A percentile compares a stretch with the other conserved stretches of the same genome.
These are phyloP conservation scores for Boletellus deceptivus DNA, from an alignment of 1,284 basidiomycete species.

Conservation along the genomic window DNA sequence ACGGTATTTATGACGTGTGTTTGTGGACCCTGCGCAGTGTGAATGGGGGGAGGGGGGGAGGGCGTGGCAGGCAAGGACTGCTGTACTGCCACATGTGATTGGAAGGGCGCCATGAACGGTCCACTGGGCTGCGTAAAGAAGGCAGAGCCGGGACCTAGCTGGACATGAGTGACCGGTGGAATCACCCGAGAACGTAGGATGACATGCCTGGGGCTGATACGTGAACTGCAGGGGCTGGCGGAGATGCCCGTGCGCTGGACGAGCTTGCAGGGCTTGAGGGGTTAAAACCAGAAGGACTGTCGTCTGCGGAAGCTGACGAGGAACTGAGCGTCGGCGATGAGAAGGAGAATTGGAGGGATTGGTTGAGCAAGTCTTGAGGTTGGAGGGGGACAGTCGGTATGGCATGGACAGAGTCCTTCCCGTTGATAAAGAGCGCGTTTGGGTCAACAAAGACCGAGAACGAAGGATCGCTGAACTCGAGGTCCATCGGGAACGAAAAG, in stretches of 20 bases:
- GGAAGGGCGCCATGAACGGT: slow-evolving; percentile 31
- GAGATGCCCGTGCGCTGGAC: slow-evolving; percentile 20
- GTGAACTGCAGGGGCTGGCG: slow-evolving; percentile 5
- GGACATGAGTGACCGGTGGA: neutral
- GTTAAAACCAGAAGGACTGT: slow-evolving; percentile 20
- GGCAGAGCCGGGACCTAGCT: slow-evolving; percentile 17
- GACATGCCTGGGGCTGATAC: slow-evolving; percentile 16
- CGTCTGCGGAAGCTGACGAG: slow-evolving; percentile 31
- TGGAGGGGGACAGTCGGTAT: slow-evolving; percentile 23
- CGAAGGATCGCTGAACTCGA: slow-evolving; percentile 46
- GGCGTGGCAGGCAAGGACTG: slow-evolving; percentile 35
- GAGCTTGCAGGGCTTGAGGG: slow-evolving; percentile 24
- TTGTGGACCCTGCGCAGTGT: slow-evolving; percentile 23
- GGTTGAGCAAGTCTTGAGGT: slow-evolving; percentile 33
- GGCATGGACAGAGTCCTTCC: slow-evolving; percentile 16
- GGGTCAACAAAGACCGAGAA: slow-evolving; percentile 60
- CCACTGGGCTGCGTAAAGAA: slow-evolving; percentile 26
- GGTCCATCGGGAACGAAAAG: slow-evolving; percentile 41
- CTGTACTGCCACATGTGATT: slow-evolving; percentile 16
- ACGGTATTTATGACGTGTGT: slow-evolving; percentile 27
- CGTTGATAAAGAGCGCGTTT: slow-evolving; percentile 52
- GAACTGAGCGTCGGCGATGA: slow-evolving; percentile 28
- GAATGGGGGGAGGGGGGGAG: slow-evolving; percentile 36
- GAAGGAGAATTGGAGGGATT: slow-evolving; percentile 46
- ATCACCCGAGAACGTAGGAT: neutral